These are phyloP conservation scores for Debaryomyces udenii DNA, from an alignment of 1,139 yeast genomes.

Conservation along the genomic window DNA sequence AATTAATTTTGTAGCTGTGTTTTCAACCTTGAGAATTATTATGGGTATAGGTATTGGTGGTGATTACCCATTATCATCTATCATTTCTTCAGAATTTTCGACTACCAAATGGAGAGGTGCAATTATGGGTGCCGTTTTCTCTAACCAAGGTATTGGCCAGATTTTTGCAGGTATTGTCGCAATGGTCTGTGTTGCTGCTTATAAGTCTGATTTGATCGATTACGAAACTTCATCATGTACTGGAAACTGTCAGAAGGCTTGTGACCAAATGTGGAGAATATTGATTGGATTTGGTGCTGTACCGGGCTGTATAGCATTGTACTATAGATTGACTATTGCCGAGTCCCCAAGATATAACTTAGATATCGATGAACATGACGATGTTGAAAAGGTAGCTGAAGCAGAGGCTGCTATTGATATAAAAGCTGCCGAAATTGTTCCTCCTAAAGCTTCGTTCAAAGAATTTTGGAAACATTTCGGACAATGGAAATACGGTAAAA, in stretches of 20 bases:
- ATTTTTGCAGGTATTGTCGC: constrained; percentile 84
- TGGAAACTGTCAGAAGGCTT: constrained; percentile 66
- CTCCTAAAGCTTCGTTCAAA: constrained; percentile 59
- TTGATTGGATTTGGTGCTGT: constrained; percentile 86
- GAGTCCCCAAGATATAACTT: constrained; percentile 90
- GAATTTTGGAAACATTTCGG: constrained; percentile 75
- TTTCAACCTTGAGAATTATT: constrained; percentile 74
- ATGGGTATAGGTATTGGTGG: constrained; percentile 99
- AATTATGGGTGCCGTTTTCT: constrained; percentile 90
- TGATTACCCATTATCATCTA: constrained; percentile 96
- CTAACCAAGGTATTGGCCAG: constrained; percentile 94
- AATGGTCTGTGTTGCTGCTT: constrained; percentile 69
- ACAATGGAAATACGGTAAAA: constrained; percentile 87
- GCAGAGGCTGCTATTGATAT: constrained; percentile 55
- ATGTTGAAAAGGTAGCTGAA: constrained; percentile 59
- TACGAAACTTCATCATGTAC: constrained; percentile 51
- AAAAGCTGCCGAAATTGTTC: constrained; percentile 46
- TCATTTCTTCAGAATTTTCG: constrained; percentile 85
- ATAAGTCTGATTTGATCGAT: constrained; percentile 56
- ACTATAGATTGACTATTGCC: constrained; percentile 89
- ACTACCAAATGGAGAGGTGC: constrained; percentile 97
- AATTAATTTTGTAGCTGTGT: constrained; percentile 68
- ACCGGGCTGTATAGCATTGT: constrained; percentile 80
- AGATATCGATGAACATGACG: constrained; percentile 67
- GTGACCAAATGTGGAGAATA: constrained; percentile 95